phyloP scores from a whole-genome alignment of 2,329 filamentous ascomycete genomes.

The Aspergillus arachidicola region DNA sequence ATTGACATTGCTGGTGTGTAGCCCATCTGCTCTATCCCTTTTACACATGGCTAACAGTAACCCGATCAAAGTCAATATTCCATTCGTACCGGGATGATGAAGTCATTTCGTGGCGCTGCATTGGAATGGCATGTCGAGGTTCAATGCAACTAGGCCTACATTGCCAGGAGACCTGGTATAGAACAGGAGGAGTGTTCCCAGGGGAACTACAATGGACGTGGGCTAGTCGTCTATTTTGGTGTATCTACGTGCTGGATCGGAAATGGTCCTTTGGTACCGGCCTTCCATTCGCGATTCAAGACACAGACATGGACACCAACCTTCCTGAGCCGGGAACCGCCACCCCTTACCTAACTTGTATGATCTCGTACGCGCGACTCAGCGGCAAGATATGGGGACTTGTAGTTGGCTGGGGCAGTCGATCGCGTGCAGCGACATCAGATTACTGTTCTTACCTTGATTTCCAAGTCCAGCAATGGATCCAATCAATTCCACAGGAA shows the following conservation, averaged over 20 bases:
- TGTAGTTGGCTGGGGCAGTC: conserved; percentile 41
- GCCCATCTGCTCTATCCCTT: background rate
- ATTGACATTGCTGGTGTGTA: conserved; percentile 31
- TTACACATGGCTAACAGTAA: background rate
- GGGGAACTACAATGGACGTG: conserved; percentile 40
- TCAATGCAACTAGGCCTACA: conserved; percentile 55
- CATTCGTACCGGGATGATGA: conserved; percentile 53
- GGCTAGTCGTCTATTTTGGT: conserved; percentile 51
- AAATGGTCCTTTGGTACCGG: conserved; percentile 58
- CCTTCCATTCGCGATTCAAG: conserved; percentile 52
- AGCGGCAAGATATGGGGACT: conserved; percentile 53
- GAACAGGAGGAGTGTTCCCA: conserved; percentile 38
- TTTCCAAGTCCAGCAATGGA: conserved; percentile 49
- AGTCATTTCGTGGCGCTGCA: conserved; percentile 52
- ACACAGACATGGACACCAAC: conserved; percentile 54
- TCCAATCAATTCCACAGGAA: conserved; percentile 49
- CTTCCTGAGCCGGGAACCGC: conserved; percentile 47
- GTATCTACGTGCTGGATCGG: conserved; percentile 55
- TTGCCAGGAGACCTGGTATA: conserved; percentile 45
- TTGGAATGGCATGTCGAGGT: conserved; percentile 51
- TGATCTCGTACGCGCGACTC: conserved; percentile 52
- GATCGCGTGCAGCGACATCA: conserved; percentile 34
- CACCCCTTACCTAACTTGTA: conserved; percentile 49
- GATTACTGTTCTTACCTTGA: conserved; percentile 48
- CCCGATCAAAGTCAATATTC: conserved; percentile 32